These are phyloP conservation scores for Jaenimonas drosophilae DNA, from an alignment of 208 protist genomes.

Conservation along the genomic window DNA sequence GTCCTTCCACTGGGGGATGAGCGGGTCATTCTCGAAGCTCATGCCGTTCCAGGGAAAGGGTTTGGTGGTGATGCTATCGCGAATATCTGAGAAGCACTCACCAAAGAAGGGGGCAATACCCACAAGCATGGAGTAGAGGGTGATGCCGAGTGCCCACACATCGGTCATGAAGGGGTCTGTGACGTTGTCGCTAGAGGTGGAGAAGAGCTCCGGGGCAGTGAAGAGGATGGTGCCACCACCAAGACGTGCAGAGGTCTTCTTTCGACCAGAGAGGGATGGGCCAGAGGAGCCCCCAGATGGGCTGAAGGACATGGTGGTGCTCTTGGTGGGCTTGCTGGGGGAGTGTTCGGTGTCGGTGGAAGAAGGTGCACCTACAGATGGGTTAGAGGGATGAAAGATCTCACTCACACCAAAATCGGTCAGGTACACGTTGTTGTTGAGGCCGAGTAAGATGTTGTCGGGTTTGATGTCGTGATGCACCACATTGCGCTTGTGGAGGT, in stretches of 20 bases:
- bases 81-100: conserved; percentile 23
- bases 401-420: conserved; percentile 76
- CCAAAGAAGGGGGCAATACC: conserved; percentile 62
- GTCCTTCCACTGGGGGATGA: conserved; percentile 29
- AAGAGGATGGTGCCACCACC: conserved; percentile 61
- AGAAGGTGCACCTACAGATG: too few relatives aligned
- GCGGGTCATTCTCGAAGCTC: conserved; percentile 12
- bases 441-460: conserved; percentile 61
- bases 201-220: conserved; percentile 57
- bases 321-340: too few relatives aligned
- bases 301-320: too few relatives aligned
- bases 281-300: too few relatives aligned
- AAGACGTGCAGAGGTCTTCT: conserved; percentile 4
- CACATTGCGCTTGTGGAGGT: conserved; percentile 63
- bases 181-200: neutral
- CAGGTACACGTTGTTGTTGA: conserved; percentile 43
- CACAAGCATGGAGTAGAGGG: conserved; percentile 71
- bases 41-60: conserved; percentile 29
- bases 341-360: too few relatives aligned
- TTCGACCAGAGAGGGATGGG: neutral
- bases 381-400: too few relatives aligned
- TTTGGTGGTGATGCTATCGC: conserved; percentile 20
- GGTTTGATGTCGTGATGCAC: conserved; percentile 81
- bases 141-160: conserved; percentile 77
- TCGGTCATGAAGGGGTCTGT: conserved; percentile 45